Evolutionary conservation across 257 asterid species (phyloP).

Genomic region (Solanum medicagineum): DNA sequence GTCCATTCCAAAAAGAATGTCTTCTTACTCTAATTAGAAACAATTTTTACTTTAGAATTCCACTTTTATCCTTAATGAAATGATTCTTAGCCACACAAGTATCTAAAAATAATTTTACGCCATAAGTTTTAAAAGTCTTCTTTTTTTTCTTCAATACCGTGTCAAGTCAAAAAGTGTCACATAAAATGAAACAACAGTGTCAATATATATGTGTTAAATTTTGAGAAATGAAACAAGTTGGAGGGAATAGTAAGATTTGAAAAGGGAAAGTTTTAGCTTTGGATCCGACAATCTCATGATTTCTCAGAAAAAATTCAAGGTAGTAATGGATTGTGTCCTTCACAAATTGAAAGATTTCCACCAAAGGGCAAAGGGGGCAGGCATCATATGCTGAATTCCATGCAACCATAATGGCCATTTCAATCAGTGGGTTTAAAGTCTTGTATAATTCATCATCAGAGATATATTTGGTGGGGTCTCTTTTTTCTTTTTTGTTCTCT

Average conservation of each 20-base stretch:
- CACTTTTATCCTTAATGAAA: too few species aligned
- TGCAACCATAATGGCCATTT: slow-evolving; percentile 68
- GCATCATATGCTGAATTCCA: slow-evolving; percentile 66
- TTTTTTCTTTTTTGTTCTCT: slow-evolving; percentile 3
- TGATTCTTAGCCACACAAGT: too few species aligned
- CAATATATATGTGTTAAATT: neutral
- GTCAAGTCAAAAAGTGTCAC: too few species aligned
- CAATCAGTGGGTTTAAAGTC: slow-evolving; percentile 26
- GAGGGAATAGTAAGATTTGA: slow-evolving; percentile 19
- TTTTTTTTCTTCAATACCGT: too few species aligned
- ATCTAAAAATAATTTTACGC: too few species aligned
- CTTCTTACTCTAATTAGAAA: too few species aligned
- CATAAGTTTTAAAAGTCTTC: too few species aligned
- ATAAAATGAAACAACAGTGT: neutral
- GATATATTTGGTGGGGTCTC: slow-evolving; percentile 33
- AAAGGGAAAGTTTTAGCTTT: slow-evolving; percentile 29
- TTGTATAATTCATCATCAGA: slow-evolving; percentile 36
- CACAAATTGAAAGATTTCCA: slow-evolving; percentile 4
- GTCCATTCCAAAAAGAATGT: too few species aligned
- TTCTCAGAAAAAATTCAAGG: slow-evolving; percentile 33
- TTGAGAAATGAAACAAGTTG: neutral
- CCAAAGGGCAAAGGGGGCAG: neutral
- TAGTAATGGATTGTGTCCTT: slow-evolving; percentile 25
- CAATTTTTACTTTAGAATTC: too few species aligned
- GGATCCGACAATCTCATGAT: slow-evolving; percentile 52